These are phyloP conservation scores for Amylocystis lapponica DNA, from an alignment of 768 basidiomycete species.

Conservation along the genomic window DNA sequence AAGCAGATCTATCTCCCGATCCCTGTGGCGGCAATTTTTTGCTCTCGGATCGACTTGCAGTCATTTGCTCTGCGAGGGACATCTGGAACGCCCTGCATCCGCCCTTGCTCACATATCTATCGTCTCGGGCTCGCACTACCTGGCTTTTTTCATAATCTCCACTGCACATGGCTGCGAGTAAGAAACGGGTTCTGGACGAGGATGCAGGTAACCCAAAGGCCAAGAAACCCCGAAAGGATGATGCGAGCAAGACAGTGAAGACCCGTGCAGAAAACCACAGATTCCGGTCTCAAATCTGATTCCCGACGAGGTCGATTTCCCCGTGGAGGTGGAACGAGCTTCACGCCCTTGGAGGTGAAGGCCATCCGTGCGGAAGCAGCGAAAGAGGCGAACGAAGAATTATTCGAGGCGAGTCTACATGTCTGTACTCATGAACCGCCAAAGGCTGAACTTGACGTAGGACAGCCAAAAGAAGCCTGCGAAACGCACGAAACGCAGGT, in stretches of 20 bases:
- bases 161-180: slow-evolving; percentile 36
- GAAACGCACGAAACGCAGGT: slow-evolving; percentile 44
- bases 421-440: neutral
- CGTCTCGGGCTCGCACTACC: neutral
- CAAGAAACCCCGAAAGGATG: slow-evolving; percentile 56
- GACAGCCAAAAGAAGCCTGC: slow-evolving; percentile 39
- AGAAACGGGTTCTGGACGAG: slow-evolving; percentile 62
- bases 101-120: neutral
- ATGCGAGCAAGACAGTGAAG: slow-evolving; percentile 25
- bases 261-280: slow-evolving; percentile 19
- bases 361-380: slow-evolving; percentile 76
- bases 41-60: slow-evolving; percentile 2
- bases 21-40: slow-evolving; percentile 16
- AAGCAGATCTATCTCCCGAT: neutral
- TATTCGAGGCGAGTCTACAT: slow-evolving; percentile 51
- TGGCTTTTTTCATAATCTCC: neutral
- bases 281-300: slow-evolving; percentile 34
- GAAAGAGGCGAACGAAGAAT: slow-evolving; percentile 77
- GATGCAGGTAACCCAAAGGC: slow-evolving; percentile 37
- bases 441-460: too few species aligned
- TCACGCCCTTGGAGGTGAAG: slow-evolving; percentile 89
- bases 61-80: neutral
- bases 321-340: slow-evolving; percentile 84
- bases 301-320: slow-evolving; percentile 88
- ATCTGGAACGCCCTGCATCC: neutral